Evolutionary conservation across 495 filamentous ascomycete species (phyloP).

Genomic region (Aspergillus sclerotioniger): DNA sequence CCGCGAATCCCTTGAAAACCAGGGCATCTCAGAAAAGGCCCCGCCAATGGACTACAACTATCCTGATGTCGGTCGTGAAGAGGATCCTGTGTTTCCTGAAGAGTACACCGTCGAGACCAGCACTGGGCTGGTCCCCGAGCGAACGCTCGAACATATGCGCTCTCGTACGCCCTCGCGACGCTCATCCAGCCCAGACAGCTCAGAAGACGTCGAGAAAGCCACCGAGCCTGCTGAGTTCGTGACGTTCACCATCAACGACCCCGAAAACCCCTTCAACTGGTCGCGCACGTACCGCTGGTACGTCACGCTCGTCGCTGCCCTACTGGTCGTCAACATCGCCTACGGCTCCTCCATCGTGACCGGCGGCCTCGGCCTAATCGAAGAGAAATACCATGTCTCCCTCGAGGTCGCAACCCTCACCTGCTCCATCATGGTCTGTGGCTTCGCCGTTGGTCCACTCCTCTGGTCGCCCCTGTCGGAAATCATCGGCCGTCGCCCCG

Average conservation of each 20-base stretch:
- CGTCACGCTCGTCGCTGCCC: constrained; percentile 51
- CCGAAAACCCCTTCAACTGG: constrained; percentile 56
- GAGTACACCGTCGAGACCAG: constrained; percentile 33
- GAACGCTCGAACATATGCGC: constrained; percentile 26
- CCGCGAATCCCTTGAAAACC: constrained; percentile 19
- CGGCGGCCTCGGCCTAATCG: constrained; percentile 58
- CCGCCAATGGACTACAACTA: constrained; percentile 29
- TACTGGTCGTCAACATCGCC: constrained; percentile 54
- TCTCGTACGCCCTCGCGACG: constrained; percentile 12
- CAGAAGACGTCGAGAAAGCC: constrained; percentile 24
- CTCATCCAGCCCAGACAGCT: constrained; percentile 6
- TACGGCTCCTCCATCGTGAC: constrained; percentile 60
- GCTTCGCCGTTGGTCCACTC: constrained; percentile 50
- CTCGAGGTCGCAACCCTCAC: constrained; percentile 61
- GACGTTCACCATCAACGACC: constrained; percentile 42
- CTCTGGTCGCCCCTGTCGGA: constrained; percentile 70
- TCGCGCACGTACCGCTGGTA: constrained; percentile 54
- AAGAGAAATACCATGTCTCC: constrained; percentile 59
- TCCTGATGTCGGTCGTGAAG: constrained; percentile 22
- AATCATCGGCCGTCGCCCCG: constrained; percentile 63
- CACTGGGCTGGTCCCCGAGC: constrained; percentile 31
- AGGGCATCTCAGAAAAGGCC: constrained; percentile 22
- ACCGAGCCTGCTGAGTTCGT: constrained; percentile 24
- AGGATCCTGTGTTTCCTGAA: constrained; percentile 29
- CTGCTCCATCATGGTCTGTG: constrained; percentile 39